Base-by-base conservation (phyloP, 371 early-diverging fungal species). In the Saksenaea oblongispora region DNA sequence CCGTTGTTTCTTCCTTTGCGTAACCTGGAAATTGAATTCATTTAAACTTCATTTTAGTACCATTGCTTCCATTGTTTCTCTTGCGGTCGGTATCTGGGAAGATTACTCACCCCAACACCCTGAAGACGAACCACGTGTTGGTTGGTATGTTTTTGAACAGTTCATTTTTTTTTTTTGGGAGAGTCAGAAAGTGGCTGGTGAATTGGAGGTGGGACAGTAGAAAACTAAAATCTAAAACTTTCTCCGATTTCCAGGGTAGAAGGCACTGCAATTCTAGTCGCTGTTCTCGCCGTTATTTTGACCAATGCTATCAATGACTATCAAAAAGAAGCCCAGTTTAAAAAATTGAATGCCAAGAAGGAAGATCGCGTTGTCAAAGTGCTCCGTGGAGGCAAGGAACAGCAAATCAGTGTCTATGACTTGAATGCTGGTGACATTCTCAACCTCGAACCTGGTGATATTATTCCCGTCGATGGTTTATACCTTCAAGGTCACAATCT, bases 291-390 rank as follows among this genome's bases (percentile, higher is more conserved):
- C 24, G 97, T 98, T 10, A 87, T 97, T 42, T 79, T 93, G 14
- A 95, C 98, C 56, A 95, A 95, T 57, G 93, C 96, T 34, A 90
- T 95, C 70, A 99, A 97, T 70, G 97, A 99, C 76, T 98, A 93
- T 79, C 90, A 93, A 75, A 96, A 98, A 78, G 98, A 97, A 75
- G 82, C 79, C 56, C 95, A 97, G 79, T 98, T 98, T 83, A 92
- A 93, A 63, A 90, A 90, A 69, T 87, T 98, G 47, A 93, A 91
- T 68, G 91, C 93, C 60, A 95, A 94, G 74, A 94, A 93, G 74
- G 94, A 94, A 60, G 95, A 96, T 72, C 89, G 95, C 54, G 74
- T 71, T 0, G 93, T 95, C 65, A 94, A 93, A 73, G 87, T 88
- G 22, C 67, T 88, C 26, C 88, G 94, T 58, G 85, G 87, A 73